These are phyloP conservation scores for Pestalotiopsis sp. DNA, from an alignment of 2,329 filamentous ascomycete species.

Conservation along the genomic window DNA sequence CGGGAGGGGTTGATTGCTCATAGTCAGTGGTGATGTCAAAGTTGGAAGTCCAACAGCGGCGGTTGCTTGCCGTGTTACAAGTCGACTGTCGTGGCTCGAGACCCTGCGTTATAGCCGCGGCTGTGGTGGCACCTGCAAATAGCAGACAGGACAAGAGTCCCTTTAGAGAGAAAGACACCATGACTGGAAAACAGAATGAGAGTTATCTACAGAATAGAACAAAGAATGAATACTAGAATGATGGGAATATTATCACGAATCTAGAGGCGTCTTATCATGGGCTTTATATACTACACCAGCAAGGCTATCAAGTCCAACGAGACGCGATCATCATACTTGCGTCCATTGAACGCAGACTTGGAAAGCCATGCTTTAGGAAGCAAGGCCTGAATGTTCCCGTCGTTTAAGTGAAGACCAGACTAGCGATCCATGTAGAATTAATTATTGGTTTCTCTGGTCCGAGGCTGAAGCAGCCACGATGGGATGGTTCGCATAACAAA, in stretches of 20 bases:
- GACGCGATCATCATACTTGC: neutral
- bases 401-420: neutral
- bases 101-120: slow-evolving; percentile 1
- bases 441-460: neutral
- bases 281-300: neutral
- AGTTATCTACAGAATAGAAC: too few species aligned
- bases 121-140: slow-evolving; percentile 2
- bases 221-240: neutral
- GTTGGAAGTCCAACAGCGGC: slow-evolving; percentile 23
- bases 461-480: neutral
- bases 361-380: neutral
- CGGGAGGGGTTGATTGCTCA: slow-evolving; percentile 20
- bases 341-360: neutral
- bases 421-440: neutral
- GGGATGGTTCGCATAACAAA: neutral
- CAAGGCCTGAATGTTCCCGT: neutral
- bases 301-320: neutral
- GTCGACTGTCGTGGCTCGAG: slow-evolving; percentile 3
- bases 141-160: slow-evolving; percentile 10
- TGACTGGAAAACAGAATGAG: neutral
- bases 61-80: slow-evolving; percentile 16
- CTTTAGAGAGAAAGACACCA: slow-evolving; percentile 4
- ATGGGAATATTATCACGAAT: neutral
- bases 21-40: slow-evolving; percentile 28
- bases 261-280: neutral